These are phyloP conservation scores for Protea cynaroides DNA, from an alignment of 164 flowering plant genomes.

Conservation along the genomic window DNA sequence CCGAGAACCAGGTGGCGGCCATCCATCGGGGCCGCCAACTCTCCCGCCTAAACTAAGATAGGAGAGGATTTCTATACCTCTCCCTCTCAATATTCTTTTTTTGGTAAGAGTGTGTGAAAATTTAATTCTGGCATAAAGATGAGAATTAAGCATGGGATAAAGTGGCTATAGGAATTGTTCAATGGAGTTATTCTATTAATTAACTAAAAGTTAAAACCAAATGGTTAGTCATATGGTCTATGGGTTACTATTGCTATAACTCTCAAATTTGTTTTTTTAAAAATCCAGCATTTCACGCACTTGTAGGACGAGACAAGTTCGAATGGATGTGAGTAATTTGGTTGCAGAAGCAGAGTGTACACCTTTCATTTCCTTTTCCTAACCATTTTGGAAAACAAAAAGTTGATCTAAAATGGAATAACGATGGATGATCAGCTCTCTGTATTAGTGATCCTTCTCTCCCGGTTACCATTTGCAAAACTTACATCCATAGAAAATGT, in stretches of 20 bases:
- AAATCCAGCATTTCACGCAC: background rate
- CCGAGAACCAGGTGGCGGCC: too few species aligned
- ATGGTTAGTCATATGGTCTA: background rate
- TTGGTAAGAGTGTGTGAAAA: too few species aligned
- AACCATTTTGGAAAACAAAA: background rate
- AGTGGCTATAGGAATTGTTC: too few species aligned
- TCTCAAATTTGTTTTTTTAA: background rate
- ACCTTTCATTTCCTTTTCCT: background rate
- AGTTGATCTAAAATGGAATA: constrained; percentile 16
- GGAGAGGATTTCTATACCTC: too few species aligned
- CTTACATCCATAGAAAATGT: background rate
- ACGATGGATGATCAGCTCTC: constrained; percentile 78
- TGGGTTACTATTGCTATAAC: background rate
- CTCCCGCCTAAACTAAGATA: too few species aligned
- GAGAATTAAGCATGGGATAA: too few species aligned
- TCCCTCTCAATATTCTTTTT: too few species aligned
- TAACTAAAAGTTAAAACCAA: too few species aligned
- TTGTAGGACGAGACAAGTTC: background rate
- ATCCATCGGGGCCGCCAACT: too few species aligned
- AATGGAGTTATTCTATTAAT: too few species aligned
- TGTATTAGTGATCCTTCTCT: constrained; percentile 41
- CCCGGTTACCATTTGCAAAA: background rate
- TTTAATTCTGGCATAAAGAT: too few species aligned
- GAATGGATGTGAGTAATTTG: constrained; percentile 32
- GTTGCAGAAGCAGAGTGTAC: constrained; percentile 59